These are phyloP conservation scores for Hypomontagnella monticulosa DNA, from an alignment of 495 filamentous ascomycete genomes.

Conservation along the genomic window DNA sequence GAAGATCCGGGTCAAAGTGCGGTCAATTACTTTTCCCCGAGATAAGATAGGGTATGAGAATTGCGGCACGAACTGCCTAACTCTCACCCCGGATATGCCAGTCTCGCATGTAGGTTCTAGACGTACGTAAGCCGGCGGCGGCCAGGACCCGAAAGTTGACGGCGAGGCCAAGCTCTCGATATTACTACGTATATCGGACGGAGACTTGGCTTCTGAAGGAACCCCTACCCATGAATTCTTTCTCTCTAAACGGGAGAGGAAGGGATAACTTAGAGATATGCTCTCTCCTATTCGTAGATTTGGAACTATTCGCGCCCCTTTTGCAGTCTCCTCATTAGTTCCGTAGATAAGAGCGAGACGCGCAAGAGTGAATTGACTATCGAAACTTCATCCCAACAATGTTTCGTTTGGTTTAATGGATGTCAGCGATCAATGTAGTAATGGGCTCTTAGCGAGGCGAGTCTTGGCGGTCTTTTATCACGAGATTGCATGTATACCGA, in stretches of 20 bases:
- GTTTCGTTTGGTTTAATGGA: slow-evolving; percentile 27
- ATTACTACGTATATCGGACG: slow-evolving; percentile 13
- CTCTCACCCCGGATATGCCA: neutral
- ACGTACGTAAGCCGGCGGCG: neutral
- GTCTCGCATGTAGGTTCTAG: too few relatives aligned
- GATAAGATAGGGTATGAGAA: slow-evolving; percentile 13
- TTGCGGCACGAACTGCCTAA: slow-evolving; percentile 2
- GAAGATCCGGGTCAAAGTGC: slow-evolving; percentile 11
- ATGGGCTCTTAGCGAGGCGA: slow-evolving; percentile 23
- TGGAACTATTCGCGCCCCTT: slow-evolving; percentile 4
- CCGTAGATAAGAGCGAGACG: neutral
- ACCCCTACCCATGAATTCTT: slow-evolving; percentile 32
- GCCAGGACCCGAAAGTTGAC: slow-evolving; percentile 8
- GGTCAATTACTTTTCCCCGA: neutral
- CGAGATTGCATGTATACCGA: slow-evolving; percentile 24
- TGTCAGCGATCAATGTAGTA: slow-evolving; percentile 20
- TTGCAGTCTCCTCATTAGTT: slow-evolving; percentile 5
- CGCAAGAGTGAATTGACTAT: neutral
- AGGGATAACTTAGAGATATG: neutral
- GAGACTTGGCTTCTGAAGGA: slow-evolving; percentile 19
- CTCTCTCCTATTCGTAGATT: slow-evolving; percentile 3
- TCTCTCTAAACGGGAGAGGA: neutral
- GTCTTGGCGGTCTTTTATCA: slow-evolving; percentile 36
- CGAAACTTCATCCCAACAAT: slow-evolving; percentile 21
- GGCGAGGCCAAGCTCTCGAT: slow-evolving; percentile 9